Evolutionary conservation across 2,329 filamentous ascomycete genomes (phyloP).

Genomic region (Trichoderma brevicompactum): DNA sequence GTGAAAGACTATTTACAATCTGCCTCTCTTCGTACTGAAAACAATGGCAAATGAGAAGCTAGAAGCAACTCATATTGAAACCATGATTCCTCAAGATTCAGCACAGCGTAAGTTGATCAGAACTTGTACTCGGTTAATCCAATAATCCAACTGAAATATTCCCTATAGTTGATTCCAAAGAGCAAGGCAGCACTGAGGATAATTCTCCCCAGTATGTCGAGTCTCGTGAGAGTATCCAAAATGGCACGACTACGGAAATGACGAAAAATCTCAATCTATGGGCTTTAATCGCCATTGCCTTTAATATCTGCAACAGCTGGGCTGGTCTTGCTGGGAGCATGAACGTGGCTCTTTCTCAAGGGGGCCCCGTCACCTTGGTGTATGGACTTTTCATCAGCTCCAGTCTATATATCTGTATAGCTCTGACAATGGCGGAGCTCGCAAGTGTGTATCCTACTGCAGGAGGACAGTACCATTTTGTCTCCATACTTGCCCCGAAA

Average conservation of each 20-base stretch:
- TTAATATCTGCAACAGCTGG: slow-evolving; percentile 36
- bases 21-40: no score
- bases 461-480: slow-evolving; percentile 47
- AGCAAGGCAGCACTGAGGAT: no score
- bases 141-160: no score
- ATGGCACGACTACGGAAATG: background rate
- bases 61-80: no score
- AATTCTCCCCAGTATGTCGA: no score
- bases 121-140: no score
- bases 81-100: no score
- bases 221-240: no score
- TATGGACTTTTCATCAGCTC: slow-evolving; percentile 35
- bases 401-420: slow-evolving; percentile 30
- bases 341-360: slow-evolving; percentile 31
- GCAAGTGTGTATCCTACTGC: slow-evolving; percentile 44
- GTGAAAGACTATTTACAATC: no score
- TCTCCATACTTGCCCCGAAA: slow-evolving; percentile 38
- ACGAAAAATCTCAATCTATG: slow-evolving; percentile 1
- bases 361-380: slow-evolving; percentile 27
- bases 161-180: no score
- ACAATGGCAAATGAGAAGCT: no score
- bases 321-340: slow-evolving; percentile 33
- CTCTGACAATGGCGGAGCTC: slow-evolving; percentile 42
- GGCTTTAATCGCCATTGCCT: slow-evolving; percentile 6
- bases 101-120: no score